Evolutionary conservation across 345 rosid genomes (phyloP).

Genomic region (Eucalyptus urophylla): DNA sequence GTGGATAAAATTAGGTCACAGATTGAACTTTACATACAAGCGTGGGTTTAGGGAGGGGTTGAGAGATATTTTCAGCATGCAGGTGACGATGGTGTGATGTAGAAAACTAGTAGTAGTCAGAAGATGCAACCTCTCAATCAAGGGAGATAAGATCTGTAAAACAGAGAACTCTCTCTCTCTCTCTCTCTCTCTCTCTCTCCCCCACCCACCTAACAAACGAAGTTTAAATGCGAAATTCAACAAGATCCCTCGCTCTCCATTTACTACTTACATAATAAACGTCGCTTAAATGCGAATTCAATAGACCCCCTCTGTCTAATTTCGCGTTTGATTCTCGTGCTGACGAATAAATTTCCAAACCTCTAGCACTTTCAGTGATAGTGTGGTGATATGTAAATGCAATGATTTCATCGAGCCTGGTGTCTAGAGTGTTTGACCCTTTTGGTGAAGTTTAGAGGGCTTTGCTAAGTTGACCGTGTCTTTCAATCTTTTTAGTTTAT

Average conservation of each 20-base stretch:
- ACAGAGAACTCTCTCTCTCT: neutral
- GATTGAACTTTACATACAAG: neutral
- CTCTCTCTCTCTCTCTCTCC: no score
- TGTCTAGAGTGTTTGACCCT: neutral
- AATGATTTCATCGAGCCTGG: neutral
- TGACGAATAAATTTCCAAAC: neutral
- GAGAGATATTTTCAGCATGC: neutral
- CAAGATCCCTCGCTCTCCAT: neutral
- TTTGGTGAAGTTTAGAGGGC: neutral
- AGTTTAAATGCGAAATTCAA: no score
- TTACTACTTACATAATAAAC: neutral
- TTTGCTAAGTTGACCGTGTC: neutral
- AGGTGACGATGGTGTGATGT: neutral
- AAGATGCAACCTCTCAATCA: neutral
- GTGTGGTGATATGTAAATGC: neutral
- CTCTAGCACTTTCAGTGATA: neutral
- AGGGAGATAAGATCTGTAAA: neutral
- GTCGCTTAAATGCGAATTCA: neutral
- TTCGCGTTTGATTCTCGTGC: neutral
- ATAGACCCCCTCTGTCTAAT: neutral
- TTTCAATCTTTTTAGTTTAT: neutral
- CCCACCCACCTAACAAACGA: no score
- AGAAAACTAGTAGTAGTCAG: neutral
- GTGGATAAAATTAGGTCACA: neutral
- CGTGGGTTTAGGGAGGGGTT: neutral